Conservation (phyloP, 805 yeast genomes). For the Kazachstania africana region DNA sequence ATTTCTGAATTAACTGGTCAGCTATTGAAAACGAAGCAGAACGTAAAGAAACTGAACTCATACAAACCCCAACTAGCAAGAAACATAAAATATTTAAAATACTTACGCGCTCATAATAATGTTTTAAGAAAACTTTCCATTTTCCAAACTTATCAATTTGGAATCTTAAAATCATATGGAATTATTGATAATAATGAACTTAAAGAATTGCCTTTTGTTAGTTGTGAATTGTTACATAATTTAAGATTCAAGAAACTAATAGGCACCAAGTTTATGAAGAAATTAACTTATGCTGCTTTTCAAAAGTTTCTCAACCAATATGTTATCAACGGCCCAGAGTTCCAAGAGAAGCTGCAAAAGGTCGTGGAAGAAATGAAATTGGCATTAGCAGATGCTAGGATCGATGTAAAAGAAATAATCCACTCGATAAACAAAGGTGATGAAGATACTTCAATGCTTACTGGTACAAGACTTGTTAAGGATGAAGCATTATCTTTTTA, state of each 20-base stretch:
- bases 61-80: slow-evolving; percentile 29
- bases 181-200: slow-evolving; percentile 18
- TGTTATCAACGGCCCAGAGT: slow-evolving; percentile 10
- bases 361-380: slow-evolving; percentile 8
- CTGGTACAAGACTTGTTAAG: slow-evolving; percentile 20
- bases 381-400: slow-evolving; percentile 10
- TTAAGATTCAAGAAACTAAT: slow-evolving; percentile 71
- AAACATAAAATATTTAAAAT: slow-evolving; percentile 18
- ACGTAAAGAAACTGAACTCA: slow-evolving; percentile 33
- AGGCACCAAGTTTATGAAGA: slow-evolving; percentile 65
- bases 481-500: slow-evolving; percentile 25
- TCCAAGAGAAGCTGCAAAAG: slow-evolving; percentile 9
- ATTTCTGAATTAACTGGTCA: slow-evolving; percentile 29
- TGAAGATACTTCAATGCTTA: slow-evolving; percentile 11
- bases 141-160: slow-evolving; percentile 26
- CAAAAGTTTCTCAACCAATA: slow-evolving; percentile 13
- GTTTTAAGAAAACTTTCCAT: slow-evolving; percentile 22
- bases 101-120: slow-evolving; percentile 13
- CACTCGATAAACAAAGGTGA: slow-evolving; percentile 14
- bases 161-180: slow-evolving; percentile 15
- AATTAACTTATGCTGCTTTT: slow-evolving; percentile 36
- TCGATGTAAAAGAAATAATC: slow-evolving; percentile 8
- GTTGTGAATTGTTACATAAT: slow-evolving; percentile 30
- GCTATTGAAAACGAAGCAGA: slow-evolving; percentile 38
- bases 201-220: slow-evolving; percentile 16